These are phyloP conservation scores for Cornus controversa DNA, from an alignment of 148 eudicot genomes.

Conservation along the genomic window DNA sequence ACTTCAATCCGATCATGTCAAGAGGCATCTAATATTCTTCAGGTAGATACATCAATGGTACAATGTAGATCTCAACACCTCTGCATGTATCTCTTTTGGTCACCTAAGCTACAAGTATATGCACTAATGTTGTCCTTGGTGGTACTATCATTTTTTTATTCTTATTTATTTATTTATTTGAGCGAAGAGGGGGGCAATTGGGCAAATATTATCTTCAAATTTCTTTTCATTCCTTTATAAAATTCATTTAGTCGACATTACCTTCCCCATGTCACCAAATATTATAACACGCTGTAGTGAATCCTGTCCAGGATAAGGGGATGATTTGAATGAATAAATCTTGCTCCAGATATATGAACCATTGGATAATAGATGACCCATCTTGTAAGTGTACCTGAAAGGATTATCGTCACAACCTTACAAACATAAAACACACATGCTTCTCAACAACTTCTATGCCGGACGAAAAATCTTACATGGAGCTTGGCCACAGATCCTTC, in stretches of 20 bases:
- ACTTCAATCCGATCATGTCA: not conserved
- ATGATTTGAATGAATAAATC: slow-evolving; percentile 60
- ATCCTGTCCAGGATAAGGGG: slow-evolving; percentile 87
- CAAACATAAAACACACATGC: no score
- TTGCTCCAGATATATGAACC: slow-evolving; percentile 77
- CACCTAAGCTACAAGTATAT: not conserved
- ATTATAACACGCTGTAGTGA: slow-evolving; percentile 76
- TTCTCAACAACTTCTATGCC: not conserved
- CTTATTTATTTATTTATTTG: not conserved
- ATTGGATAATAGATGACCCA: slow-evolving; percentile 64
- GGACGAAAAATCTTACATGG: slow-evolving; percentile 33
- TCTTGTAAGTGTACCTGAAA: slow-evolving; percentile 69
- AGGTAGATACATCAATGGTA: not conserved
- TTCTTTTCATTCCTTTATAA: not conserved
- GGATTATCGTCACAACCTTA: not conserved
- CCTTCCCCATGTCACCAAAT: slow-evolving; percentile 98
- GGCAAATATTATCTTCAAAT: not conserved
- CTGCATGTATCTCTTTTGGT: not conserved
- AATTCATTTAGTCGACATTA: slow-evolving; percentile 13
- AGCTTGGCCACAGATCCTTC: slow-evolving; percentile 82
- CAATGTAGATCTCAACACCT: not conserved
- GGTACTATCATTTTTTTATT: not conserved
- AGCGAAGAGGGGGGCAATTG: not conserved
- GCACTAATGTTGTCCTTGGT: not conserved
- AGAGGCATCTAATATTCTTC: not conserved